Base-by-base conservation (phyloP, 352 stramenopile genomes). In the Lagenidium giganteum region DNA sequence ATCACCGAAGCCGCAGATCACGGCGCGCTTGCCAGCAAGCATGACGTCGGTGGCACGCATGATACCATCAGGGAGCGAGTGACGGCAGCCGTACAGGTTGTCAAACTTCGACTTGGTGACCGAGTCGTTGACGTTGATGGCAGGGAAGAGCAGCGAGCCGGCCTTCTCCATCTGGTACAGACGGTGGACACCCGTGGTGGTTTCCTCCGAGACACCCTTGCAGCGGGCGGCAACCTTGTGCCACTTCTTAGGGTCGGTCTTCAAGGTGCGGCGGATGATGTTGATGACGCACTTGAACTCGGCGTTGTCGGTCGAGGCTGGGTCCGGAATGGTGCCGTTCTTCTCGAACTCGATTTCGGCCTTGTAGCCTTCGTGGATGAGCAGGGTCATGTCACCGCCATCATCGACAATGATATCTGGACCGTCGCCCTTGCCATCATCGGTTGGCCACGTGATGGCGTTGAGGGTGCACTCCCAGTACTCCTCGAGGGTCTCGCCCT, bases 81-180 rank as follows among this genome's bases (percentile, higher is more conserved):
- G 96, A 64, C 97, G 97, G 89, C 95, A 99, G 67, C 96, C 96
- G 67, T 99, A 99, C 24, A 99, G 73, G 84, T 99, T 99, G 80
- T 99, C 96, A 60, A 99, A 99, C 73, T 99, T 99, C 54, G 94
- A 98, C 83, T 99, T 99, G 72, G 96, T 99, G 24, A 99, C 96
- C 48, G 87, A 98, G 78, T 99, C 96, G 77, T 99, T 99, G 39
- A 99, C 96, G 70, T 99, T 99, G 70, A 99, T 98, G 51, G 93
- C 93, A 9, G 96, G 95, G 86, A 99, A 98, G 17, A 98, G 72
- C 24, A 99, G 82, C 48, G 71, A 78, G 64, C 87, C 86, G 39
- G 81, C 85, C 80, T 98, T 98, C 73, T 98, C 93, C 96, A 99
- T 99, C 59, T 96, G 87, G 58, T 99, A 99, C 14, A 99, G 79